These are phyloP conservation scores for Coelastrella sp. DNA, from an alignment of 139 green algal genomes.

Conservation along the genomic window DNA sequence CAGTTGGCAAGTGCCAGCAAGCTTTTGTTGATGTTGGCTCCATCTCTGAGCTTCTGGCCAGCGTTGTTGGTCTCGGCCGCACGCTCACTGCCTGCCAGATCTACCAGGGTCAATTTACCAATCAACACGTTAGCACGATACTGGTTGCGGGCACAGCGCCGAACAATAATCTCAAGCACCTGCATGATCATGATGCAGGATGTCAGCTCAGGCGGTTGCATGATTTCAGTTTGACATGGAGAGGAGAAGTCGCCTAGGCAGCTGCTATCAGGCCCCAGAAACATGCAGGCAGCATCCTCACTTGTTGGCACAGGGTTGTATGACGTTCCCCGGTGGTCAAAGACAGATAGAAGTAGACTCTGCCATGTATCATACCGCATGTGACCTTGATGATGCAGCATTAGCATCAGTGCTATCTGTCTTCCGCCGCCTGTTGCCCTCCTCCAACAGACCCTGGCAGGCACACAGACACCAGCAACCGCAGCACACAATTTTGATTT, in stretches of 20 bases:
- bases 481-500: not conserved
- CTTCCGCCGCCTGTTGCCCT: conserved; percentile 81
- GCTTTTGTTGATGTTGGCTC: conserved; percentile 87
- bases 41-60: conserved; percentile 81
- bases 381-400: conserved; percentile 69
- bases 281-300: no score
- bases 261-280: no score
- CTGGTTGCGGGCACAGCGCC: conserved; percentile 60
- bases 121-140: conserved; percentile 59
- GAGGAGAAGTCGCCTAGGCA: no score
- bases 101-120: conserved; percentile 78
- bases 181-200: not conserved
- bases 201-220: not conserved
- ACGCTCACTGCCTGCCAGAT: conserved; percentile 75
- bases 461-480: not conserved
- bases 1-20: conserved; percentile 90
- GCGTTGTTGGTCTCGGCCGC: conserved; percentile 76
- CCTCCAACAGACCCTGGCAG: conserved; percentile 67
- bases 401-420: conserved; percentile 84
- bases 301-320: no score
- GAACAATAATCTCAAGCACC: conserved; percentile 79
- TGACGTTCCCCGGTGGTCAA: no score
- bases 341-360: no score
- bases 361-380: conserved; percentile 64
- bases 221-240: not conserved